A percentile compares a stretch with the other conserved stretches of the same genome.
Evolutionary conservation across 495 filamentous ascomycete genomes (phyloP).

Genomic region (Aspergillus biplanus): DNA sequence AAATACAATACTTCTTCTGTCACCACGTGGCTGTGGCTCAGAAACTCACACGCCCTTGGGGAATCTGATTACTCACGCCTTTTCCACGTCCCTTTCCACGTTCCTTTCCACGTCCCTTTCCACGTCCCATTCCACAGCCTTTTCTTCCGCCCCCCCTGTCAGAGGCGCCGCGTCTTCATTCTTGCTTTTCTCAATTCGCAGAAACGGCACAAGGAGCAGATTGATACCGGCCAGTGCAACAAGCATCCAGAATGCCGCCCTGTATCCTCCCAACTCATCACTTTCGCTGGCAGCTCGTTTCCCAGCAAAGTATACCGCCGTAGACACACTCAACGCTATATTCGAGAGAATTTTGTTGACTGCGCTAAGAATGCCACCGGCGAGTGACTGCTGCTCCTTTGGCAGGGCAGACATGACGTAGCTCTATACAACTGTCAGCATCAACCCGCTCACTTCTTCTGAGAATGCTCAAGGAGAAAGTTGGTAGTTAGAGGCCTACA

Average conservation of each 20-base stretch:
- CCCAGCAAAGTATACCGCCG: slow-evolving; percentile 12
- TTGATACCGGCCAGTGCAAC: slow-evolving; percentile 6
- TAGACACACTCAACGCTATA: slow-evolving; percentile 11
- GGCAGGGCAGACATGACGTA: slow-evolving; percentile 47
- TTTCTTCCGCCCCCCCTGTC: neutral
- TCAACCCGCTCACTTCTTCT: no score
- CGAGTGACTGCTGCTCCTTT: slow-evolving; percentile 38
- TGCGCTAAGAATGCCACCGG: slow-evolving; percentile 44
- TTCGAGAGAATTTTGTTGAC: slow-evolving; percentile 33
- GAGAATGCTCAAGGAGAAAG: neutral
- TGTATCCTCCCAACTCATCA: slow-evolving; percentile 3
- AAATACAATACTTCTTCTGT: no score
- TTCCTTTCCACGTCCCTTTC: no score
- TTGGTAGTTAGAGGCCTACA: slow-evolving; percentile 19
- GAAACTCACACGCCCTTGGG: no score
- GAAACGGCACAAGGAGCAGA: slow-evolving; percentile 8
- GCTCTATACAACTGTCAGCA: slow-evolving; percentile 1
- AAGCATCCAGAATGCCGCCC: slow-evolving; percentile 13
- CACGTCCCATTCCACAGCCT: no score
- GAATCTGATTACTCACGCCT: no score
- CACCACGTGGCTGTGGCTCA: no score
- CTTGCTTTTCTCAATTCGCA: neutral
- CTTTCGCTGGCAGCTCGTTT: neutral
- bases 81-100: no score
- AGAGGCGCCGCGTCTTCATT: neutral